phyloP scores from a whole-genome alignment of 768 basidiomycete genomes.

The Tulasnella sp. region DNA sequence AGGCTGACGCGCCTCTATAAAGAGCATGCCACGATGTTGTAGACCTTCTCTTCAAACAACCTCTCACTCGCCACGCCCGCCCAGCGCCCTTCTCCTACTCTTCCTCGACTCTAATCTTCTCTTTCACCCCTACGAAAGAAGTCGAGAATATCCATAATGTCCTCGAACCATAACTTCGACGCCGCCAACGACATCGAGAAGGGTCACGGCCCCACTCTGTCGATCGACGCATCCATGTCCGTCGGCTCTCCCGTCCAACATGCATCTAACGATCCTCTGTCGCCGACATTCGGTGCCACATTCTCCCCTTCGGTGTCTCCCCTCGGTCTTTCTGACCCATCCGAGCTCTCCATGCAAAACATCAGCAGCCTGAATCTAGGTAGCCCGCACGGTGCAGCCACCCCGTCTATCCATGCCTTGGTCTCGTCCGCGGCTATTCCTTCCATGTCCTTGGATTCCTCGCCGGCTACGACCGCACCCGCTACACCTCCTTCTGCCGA shows the following conservation, averaged over 20 bases:
- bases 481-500: neutral
- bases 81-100: neutral
- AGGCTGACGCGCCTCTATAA: neutral
- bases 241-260: neutral
- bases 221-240: slow-evolving; percentile 5
- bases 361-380: slow-evolving; percentile 4
- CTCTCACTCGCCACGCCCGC: neutral
- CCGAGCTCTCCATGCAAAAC: neutral
- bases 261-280: slow-evolving; percentile 7
- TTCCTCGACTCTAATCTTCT: neutral
- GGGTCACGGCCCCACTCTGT: neutral
- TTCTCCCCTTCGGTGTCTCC: neutral
- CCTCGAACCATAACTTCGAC: slow-evolving; percentile 3
- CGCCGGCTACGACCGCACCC: neutral
- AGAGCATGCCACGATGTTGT: neutral
- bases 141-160: slow-evolving; percentile 1
- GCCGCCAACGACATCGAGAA: slow-evolving; percentile 10
- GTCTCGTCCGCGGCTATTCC: neutral
- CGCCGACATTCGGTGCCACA: slow-evolving; percentile 11
- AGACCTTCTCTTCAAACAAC: neutral
- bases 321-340: neutral
- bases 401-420: neutral
- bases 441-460: neutral
- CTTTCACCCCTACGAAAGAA: neutral
- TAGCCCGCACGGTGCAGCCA: neutral